Evolutionary conservation across 805 yeast genomes (phyloP), one percentile per base, ranked within the genome.

Genomic region (Candida nonsorbophila): DNA sequence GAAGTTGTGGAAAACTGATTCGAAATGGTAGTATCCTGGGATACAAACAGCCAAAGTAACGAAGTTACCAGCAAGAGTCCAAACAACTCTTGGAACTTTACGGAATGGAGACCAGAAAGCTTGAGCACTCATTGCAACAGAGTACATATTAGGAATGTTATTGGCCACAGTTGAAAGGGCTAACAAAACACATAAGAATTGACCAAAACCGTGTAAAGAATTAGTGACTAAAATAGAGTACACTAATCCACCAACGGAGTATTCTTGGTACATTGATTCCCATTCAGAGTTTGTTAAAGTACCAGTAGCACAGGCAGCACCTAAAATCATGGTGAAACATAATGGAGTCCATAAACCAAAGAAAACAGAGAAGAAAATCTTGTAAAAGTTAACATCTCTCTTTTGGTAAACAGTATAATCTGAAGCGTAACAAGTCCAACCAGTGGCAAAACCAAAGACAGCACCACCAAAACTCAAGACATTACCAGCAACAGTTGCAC

Each of bases 141-240:
- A 84, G 68, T 88, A 88, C 82, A 86, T 79, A 67, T 86, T 87
- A 58, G 96, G 96, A 56, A 87, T 77, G 65, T 86, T 87, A 70
- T 85, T 86, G 41, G 95, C 79, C 33, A 88, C 81, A 18, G 95
- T 85, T 18, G 95, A 84, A 42, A 88, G 61, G 11, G 94, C 85
- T 40, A 88, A 65, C 12, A 88, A 17, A 18, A 88, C 96, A 59
- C 88, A 75, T 58, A 88, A 79, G 69, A 88, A 86, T 56, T 84
- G 79, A 39, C 96, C 96, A 45, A 88, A 85, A 7, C 86, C 88
- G 58, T 84, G 88, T 37, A 86, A 69, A 4, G 94, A 81, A 52
- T 87, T 72, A 40, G 76, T 71, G 30, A 84, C 92, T 36, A 88
- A 65, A 42, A 88, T 72, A 29, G 79, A 81, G 54, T 77, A 86